These are phyloP conservation scores for Paecilomyces sp. DNA, from an alignment of 2,329 filamentous ascomycete genomes.

Conservation along the genomic window DNA sequence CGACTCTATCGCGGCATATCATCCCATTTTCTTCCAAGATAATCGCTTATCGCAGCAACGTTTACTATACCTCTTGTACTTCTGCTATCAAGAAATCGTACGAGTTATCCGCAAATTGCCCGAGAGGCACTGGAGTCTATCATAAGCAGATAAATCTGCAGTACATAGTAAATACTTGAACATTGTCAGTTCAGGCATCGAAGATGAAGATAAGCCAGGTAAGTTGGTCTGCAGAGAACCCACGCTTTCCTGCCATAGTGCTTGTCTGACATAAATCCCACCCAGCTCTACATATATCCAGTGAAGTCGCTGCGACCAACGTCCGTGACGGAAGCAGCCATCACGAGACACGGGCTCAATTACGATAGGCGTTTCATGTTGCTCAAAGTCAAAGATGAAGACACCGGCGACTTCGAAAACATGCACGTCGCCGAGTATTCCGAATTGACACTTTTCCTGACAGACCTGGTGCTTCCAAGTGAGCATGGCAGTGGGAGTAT, in stretches of 20 bases:
- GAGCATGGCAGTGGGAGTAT: conserved; percentile 24
- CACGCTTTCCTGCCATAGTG: background rate
- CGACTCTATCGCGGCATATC: background rate
- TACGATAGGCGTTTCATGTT: conserved; percentile 68
- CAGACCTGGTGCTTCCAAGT: conserved; percentile 40
- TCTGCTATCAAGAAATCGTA: background rate
- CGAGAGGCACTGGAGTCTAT: no score
- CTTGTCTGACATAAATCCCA: background rate
- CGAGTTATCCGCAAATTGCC: background rate
- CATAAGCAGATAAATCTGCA: no score
- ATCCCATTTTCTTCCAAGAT: background rate
- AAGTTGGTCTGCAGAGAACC: background rate
- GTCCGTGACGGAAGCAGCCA: conserved; percentile 43
- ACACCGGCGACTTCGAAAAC: conserved; percentile 37
- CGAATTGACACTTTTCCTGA: conserved; percentile 58
- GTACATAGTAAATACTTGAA: background rate
- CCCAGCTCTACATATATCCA: conserved; percentile 62
- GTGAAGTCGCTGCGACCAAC: conserved; percentile 66
- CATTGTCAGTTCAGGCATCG: background rate
- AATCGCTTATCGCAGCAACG: no score
- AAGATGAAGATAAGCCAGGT: background rate
- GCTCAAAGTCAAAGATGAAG: conserved; percentile 41
- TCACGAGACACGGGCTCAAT: conserved; percentile 56
- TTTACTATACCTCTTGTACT: no score
- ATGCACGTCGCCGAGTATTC: conserved; percentile 55